A percentile compares a stretch with the other conserved stretches of the same genome.
Conservation (phyloP, 2,329 filamentous ascomycete genomes). For the Calonectria hongkongensis region DNA sequence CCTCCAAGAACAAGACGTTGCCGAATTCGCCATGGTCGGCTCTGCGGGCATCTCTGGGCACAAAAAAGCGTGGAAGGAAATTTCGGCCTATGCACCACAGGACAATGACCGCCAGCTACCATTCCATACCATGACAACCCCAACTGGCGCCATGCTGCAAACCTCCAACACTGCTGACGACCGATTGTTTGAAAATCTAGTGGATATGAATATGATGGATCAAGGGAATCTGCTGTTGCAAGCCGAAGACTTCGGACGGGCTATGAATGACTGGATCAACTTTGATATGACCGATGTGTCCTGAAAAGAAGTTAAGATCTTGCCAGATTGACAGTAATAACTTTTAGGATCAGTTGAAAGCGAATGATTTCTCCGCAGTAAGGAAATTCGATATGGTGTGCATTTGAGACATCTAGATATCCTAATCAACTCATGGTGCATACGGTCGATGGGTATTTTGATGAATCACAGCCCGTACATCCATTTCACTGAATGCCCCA, state of each 20-base stretch:
- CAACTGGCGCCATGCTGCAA: not conserved
- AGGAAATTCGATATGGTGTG: too few species aligned
- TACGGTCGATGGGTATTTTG: too few species aligned
- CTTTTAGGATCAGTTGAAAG: too few species aligned
- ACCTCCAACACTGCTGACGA: not conserved
- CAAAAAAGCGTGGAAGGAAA: not conserved
- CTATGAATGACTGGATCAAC: not conserved
- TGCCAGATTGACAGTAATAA: too few species aligned
- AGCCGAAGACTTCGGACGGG: not conserved
- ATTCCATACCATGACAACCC: not conserved
- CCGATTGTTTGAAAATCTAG: not conserved
- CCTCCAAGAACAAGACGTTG: not conserved
- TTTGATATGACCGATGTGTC: not conserved
- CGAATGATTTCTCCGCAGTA: too few species aligned
- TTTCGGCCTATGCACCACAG: not conserved
- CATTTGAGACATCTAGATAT: too few species aligned
- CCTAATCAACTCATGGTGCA: too few species aligned
- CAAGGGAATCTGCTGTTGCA: not conserved
- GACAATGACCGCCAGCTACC: not conserved
- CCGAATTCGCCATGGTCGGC: not conserved
- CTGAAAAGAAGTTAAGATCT: too few species aligned
- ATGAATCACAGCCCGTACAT: too few species aligned
- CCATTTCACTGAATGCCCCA: too few species aligned
- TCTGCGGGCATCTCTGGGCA: not conserved
- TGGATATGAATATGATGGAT: not conserved